These are phyloP conservation scores for Eucalyptus sideroxylon DNA, from an alignment of 345 rosid species.

Conservation along the genomic window DNA sequence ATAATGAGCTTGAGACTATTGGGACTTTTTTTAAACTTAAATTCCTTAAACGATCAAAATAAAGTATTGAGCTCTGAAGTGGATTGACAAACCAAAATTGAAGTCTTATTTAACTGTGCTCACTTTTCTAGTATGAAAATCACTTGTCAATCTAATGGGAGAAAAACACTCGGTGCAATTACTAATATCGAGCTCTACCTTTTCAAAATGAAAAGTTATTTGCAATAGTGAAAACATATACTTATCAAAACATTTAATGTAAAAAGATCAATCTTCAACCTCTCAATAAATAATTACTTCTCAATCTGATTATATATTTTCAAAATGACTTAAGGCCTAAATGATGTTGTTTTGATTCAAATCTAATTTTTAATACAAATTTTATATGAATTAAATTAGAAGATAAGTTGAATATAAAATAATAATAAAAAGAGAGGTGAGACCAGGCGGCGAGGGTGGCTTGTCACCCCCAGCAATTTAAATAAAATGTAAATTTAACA, in stretches of 20 bases:
- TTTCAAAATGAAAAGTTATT: not conserved
- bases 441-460: not conserved
- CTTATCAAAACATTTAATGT: rapidly evolving
- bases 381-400: too few relatives aligned
- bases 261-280: not conserved
- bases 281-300: not conserved
- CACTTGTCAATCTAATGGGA: not conserved
- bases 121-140: not conserved
- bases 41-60: not conserved
- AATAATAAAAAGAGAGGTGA: not conserved
- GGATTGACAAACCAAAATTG: not conserved
- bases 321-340: not conserved
- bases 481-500: too few relatives aligned
- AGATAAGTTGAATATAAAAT: too few relatives aligned
- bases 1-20: not conserved
- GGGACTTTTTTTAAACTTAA: not conserved
- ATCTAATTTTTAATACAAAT: not conserved
- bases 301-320: not conserved
- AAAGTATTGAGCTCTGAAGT: not conserved
- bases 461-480: not conserved
- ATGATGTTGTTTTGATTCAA: not conserved
- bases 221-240: not conserved
- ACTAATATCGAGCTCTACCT: not conserved
- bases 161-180: not conserved
- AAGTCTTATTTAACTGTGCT: not conserved